Evolutionary conservation across 176 grass and related monocot species (phyloP), one percentile per base, ranked within the genome.

Genomic region (Guadua angustifolia): DNA sequence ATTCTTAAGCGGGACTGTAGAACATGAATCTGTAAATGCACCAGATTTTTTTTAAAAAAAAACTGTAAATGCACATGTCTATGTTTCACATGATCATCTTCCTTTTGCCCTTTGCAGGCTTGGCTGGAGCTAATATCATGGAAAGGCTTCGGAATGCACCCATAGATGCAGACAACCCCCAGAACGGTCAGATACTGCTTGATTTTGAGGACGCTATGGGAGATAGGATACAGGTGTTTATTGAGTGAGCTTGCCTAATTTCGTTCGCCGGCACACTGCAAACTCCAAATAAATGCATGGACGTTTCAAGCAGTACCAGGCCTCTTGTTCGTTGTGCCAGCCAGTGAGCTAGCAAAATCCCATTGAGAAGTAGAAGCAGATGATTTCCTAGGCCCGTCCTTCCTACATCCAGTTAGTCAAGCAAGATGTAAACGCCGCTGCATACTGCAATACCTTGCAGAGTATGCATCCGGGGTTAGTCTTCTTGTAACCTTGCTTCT

Each of bases 41-140:
- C 13, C 24, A 36, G 69, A 59, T 19, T 49, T 46, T 61, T 29
- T 29, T 29, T 29, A 1, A n/a, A 69, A 32, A 25, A 9, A 0
- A 45, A 69, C 55, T 73, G 17, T 29, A 70, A n/a, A 39, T 86
- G 18, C 77, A 7, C 25, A 0, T 45, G 15, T 56, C 5, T 69
- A 56, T 80, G 13, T 81, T 89, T 73, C 15, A 66, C 66, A 10
- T 44, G 38, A 59, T 75, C 55, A 40, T 65, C 1, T 66, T 11
- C 40, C 44, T 40, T 89, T 53, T 16, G 32, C 46, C 36, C 6
- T 66, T 56, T 18, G 53, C 88, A 98, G 96, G 96, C 19, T 83
- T 98, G 87, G 83, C 89, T 85, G 93, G 96, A 85, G 69, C 92
- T 10, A 90, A 98, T 90, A 86, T 98, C 75, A 94, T 95, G 83